Evolutionary conservation across 371 early-diverging fungal species (phyloP), one percentile per base, ranked within the genome.

Genomic region (Syncephalis plumigaleata): DNA sequence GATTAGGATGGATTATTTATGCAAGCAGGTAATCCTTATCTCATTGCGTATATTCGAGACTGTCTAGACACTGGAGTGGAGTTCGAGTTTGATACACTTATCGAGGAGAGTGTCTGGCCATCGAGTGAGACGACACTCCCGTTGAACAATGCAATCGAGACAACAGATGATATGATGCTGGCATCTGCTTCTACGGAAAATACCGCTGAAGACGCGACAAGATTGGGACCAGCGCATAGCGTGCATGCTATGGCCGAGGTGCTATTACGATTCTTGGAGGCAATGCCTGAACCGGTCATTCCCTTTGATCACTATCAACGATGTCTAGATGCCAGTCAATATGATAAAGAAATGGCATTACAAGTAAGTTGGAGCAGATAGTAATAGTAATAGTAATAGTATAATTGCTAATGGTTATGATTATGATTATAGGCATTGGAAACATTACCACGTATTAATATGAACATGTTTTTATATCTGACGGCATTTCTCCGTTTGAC

Each of bases 231-330:
- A 11, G 31, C 31, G 7, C 31, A 64, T 1, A 78, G 87, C 0
- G 76, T 87, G 3, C 80, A 84, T 54, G 78, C 89, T 0, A 77
- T 83, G 71, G 78, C 84, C 9, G 80, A 80, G 49, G 72, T 76
- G 0, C 59, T 91, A 11, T 56, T 87, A 3, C 63, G 70, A 11
- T 75, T 91, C 50, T 60, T 91, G 20, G 75, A 77, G 21, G 72
- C 77, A 9, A 59, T 91, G 9, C 74, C 75, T 0, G 82, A 79
- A 22, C 81, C 89, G 1, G 77, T 89, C 13, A 69, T 91, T 0
- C 81, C 89, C 0, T 57, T 59, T 2, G 53, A 60, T 21, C 54
- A 77, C 49, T 82, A 83, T 46, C 52, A 67, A 4, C 63, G 70
- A 8, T 79, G 81, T 15, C 50, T 87, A 20, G 76, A 69, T 39